A percentile compares a stretch with the other conserved stretches of the same genome.
These are phyloP conservation scores for Zymoseptoria passerinii DNA, from an alignment of 2,329 filamentous ascomycete genomes.

Conservation along the genomic window DNA sequence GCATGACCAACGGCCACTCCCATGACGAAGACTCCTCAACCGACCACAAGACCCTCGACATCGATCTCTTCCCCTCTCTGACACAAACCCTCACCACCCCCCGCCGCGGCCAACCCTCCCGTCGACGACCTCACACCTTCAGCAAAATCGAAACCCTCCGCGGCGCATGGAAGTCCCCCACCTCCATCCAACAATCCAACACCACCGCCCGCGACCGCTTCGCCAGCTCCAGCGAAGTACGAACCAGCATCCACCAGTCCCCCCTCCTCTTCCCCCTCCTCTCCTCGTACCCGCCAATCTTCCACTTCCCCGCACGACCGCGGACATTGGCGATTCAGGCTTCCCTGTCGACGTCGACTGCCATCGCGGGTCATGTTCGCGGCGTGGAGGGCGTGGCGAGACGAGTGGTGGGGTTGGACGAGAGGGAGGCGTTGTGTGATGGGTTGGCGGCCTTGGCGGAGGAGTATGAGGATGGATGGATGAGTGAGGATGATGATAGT, in stretches of 20 bases:
- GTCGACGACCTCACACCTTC: slow-evolving; percentile 31
- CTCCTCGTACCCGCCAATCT: slow-evolving; percentile 76
- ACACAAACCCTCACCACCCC: slow-evolving; percentile 9
- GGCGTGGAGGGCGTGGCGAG: slow-evolving; percentile 45
- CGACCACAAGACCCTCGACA: slow-evolving; percentile 15
- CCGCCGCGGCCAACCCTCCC: slow-evolving; percentile 4
- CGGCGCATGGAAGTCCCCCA: slow-evolving; percentile 31
- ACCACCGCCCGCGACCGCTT: slow-evolving; percentile 28
- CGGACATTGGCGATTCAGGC: slow-evolving; percentile 39
- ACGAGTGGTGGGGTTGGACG: slow-evolving; percentile 60
- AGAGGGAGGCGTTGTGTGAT: slow-evolving; percentile 76
- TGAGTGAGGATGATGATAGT: slow-evolving; percentile 52
- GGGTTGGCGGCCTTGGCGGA: slow-evolving; percentile 75
- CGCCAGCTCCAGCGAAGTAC: slow-evolving; percentile 19
- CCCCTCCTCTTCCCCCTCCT: slow-evolving; percentile 64
- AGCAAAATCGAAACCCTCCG: slow-evolving; percentile 33
- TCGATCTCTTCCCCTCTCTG: slow-evolving; percentile 23
- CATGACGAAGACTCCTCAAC: slow-evolving; percentile 13
- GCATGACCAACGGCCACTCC: slow-evolving; percentile 25
- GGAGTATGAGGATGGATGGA: slow-evolving; percentile 80
- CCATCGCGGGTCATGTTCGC: slow-evolving; percentile 62
- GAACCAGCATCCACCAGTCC: slow-evolving; percentile 32
- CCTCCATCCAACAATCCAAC: slow-evolving; percentile 26
- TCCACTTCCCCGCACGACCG: slow-evolving; percentile 39
- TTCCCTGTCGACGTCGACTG: slow-evolving; percentile 64